Conservation (phyloP, 129 eudicot genomes). For the Pittosporum tobira region DNA sequence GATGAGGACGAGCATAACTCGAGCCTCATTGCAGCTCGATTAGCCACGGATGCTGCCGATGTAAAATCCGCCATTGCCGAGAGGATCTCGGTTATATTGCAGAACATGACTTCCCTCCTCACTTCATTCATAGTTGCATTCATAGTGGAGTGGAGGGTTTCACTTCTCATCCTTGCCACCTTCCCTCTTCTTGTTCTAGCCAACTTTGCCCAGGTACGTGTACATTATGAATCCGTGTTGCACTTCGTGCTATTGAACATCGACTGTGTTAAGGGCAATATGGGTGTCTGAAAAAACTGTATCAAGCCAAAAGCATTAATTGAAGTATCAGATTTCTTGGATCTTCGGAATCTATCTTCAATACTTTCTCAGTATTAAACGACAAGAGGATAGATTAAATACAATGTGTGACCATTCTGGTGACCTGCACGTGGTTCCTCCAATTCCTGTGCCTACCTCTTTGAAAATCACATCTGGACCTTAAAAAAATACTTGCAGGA, state of each 20-base stretch:
- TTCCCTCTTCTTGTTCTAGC: conserved; percentile 96
- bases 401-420: conserved; percentile 29
- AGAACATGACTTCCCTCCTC: conserved; percentile 96
- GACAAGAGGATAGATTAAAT: conserved; percentile 32
- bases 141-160: conserved; percentile 95
- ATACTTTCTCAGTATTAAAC: conserved; percentile 23
- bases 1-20: conserved; percentile 98
- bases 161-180: conserved; percentile 81
- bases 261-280: neutral
- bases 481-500: conserved; percentile 3
- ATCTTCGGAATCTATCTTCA: conserved; percentile 33
- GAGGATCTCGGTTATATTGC: conserved; percentile 86
- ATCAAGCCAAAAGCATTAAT: conserved; percentile 4
- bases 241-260: neutral
- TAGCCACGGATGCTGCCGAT: conserved; percentile 95
- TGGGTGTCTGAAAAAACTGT: neutral
- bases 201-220: conserved; percentile 83
- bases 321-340: conserved; percentile 16
- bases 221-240: conserved; percentile 5
- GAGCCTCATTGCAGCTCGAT: conserved; percentile 79
- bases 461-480: conserved; percentile 27
- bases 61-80: conserved; percentile 93
- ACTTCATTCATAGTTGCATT: conserved; percentile 95
- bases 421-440: conserved; percentile 46
- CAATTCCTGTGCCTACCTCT: conserved; percentile 25